These are phyloP conservation scores for Truncatella angustata DNA, from an alignment of 2,329 filamentous ascomycete species.

Conservation along the genomic window DNA sequence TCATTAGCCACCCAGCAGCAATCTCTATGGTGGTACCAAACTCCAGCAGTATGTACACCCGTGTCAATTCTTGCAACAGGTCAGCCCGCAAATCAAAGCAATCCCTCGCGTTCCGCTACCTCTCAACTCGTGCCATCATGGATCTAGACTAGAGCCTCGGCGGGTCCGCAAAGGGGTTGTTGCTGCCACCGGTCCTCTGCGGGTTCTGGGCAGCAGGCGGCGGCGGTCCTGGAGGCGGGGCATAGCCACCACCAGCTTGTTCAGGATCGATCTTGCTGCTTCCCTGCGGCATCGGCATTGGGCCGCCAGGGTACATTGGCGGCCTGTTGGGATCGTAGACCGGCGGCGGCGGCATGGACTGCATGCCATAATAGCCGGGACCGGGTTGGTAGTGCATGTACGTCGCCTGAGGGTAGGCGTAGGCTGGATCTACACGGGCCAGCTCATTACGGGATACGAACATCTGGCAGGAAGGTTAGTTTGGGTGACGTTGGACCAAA, in stretches of 20 bases:
- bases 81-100: no score
- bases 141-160: constrained; percentile 5
- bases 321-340: constrained; percentile 59
- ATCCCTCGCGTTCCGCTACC: no score
- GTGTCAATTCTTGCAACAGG: no score
- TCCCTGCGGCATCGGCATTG: constrained; percentile 33
- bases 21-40: no score
- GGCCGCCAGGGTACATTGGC: constrained; percentile 48
- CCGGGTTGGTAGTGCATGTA: constrained; percentile 38
- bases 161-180: constrained; percentile 12
- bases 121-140: no score
- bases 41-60: no score
- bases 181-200: constrained; percentile 15
- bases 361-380: constrained; percentile 45
- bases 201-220: constrained; percentile 32
- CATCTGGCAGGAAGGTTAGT: constrained; percentile 37
- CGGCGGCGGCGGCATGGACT: constrained; percentile 53
- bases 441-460: constrained; percentile 47
- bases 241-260: constrained; percentile 39
- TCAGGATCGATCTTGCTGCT: constrained; percentile 53
- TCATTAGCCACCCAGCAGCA: no score
- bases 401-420: constrained; percentile 40
- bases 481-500: neutral
- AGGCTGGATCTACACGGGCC: constrained; percentile 47
- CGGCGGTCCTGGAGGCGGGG: constrained; percentile 49